phyloP scores from a whole-genome alignment of 2,329 filamentous ascomycete genomes.

The Penicillium polonicum region DNA sequence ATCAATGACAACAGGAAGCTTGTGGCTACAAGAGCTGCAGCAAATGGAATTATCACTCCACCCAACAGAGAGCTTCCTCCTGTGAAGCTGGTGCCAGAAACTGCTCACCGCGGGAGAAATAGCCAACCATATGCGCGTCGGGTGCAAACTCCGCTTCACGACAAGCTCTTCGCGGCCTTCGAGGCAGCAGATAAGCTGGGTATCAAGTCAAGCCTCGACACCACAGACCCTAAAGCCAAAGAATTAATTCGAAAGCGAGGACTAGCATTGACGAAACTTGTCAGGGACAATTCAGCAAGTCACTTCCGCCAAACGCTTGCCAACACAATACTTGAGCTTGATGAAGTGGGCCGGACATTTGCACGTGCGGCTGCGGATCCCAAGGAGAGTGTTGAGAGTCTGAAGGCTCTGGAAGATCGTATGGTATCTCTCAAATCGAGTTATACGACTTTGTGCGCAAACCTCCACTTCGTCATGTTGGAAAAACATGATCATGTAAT shows the following conservation, averaged over 20 bases:
- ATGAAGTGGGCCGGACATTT: slow-evolving; percentile 26
- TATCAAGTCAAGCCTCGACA: background rate
- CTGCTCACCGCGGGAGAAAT: slow-evolving; percentile 14
- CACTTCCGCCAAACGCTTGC: slow-evolving; percentile 18
- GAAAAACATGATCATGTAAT: slow-evolving; percentile 32
- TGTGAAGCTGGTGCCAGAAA: slow-evolving; percentile 27
- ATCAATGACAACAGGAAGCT: slow-evolving; percentile 25
- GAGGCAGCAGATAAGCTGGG: slow-evolving; percentile 24
- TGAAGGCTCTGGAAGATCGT: slow-evolving; percentile 26
- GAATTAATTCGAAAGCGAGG: background rate
- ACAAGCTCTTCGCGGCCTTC: slow-evolving; percentile 21
- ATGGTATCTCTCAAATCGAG: slow-evolving; percentile 13
- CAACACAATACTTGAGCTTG: slow-evolving; percentile 26
- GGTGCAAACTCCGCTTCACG: slow-evolving; percentile 36
- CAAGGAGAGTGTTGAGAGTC: slow-evolving; percentile 11
- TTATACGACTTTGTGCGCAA: background rate
- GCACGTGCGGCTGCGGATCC: slow-evolving; percentile 29
- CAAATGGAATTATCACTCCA: slow-evolving; percentile 32
- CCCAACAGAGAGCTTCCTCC: slow-evolving; percentile 27
- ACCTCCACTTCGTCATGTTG: slow-evolving; percentile 34
- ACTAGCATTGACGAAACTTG: slow-evolving; percentile 18
- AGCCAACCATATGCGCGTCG: slow-evolving; percentile 37
- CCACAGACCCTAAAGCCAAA: slow-evolving; percentile 3
- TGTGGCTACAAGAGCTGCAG: slow-evolving; percentile 32
- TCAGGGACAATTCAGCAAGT: slow-evolving; percentile 27